Conservation (phyloP, 306 rosid species). For the Cicer arietinum region DNA sequence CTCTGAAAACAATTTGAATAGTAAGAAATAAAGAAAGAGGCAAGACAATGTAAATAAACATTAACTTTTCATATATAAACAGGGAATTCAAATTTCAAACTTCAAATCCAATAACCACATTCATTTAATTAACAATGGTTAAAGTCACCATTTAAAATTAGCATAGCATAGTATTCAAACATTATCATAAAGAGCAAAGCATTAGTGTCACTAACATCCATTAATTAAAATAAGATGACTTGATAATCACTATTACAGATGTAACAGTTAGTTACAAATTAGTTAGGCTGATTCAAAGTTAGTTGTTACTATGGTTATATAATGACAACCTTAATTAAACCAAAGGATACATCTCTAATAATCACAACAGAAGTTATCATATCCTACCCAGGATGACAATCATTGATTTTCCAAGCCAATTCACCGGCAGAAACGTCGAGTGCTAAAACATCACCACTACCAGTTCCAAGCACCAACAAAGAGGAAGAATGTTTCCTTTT, state of each 20-base stretch:
- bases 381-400: conserved; percentile 94
- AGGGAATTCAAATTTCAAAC: conserved; percentile 36
- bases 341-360: too few relatives aligned
- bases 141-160: neutral
- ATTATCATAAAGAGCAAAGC: neutral
- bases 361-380: neutral
- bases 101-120: conserved; percentile 25
- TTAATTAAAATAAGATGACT: neutral
- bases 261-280: too few relatives aligned
- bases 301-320: too few relatives aligned
- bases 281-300: too few relatives aligned
- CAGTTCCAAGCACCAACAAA: conserved; percentile 85
- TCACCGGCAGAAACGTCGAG: conserved; percentile 84
- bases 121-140: neutral
- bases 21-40: conserved; percentile 35
- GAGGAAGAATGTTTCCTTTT: conserved; percentile 79
- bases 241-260: neutral
- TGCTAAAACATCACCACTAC: conserved; percentile 87
- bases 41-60: conserved; percentile 8
- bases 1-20: conserved; percentile 59
- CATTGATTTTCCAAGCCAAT: conserved; percentile 74
- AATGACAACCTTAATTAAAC: too few relatives aligned
- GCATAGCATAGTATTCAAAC: neutral
- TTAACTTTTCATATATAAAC: conserved; percentile 6
- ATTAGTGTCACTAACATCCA: neutral